Base-by-base conservation (phyloP, 108 stramenopile genomes). In the Nitzschia palea region DNA sequence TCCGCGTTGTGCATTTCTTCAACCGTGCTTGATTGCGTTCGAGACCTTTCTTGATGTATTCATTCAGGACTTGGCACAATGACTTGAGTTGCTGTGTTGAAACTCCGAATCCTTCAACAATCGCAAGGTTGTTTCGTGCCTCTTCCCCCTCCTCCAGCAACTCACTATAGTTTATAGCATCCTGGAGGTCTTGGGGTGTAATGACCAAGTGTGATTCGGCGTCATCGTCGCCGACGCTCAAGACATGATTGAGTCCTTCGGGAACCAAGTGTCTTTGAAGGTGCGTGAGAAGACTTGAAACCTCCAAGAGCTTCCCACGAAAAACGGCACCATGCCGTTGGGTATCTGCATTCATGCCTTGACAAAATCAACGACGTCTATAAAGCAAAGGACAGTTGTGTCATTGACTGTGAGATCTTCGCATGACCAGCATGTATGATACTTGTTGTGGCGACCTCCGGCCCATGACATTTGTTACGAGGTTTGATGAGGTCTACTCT, bases 211-310 rank as follows among this genome's bases (percentile, higher is more conserved):
- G 6, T 4, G 23, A 5, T 15, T 26, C 27, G 54, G 25, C 54
- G 47, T 4, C n/a, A 17, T 28, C 28, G 14, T 35, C 25, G 20
- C 25, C 44, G 0, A 15, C 29, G 9, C 37, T 40, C 15, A 48
- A 4, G 18, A 48, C 47, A 9, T 1, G n/a, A 8, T 8, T 4
- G 27, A 55, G 54, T 20, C 40, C 59, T 23, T 60, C 59, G 12
- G 61, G 60, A 14, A 71, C 50, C 17, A 73, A 65, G 44, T 68
- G 61, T 27, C 2, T 28, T 35, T 62, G 66, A 18, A 75, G 52
- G 12, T 62, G 34, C 22, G 66, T 75, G 40, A 75, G 48, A 65
- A 75, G 63, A 44, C 53, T 42, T 18, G 65, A 31, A 1, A 63
- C 25, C 30, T 50, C 62, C 45, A 63, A 23, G 15, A 63, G 26